phyloP scores from a whole-genome alignment of 345 rosid species.

The Kandelia obovata region DNA sequence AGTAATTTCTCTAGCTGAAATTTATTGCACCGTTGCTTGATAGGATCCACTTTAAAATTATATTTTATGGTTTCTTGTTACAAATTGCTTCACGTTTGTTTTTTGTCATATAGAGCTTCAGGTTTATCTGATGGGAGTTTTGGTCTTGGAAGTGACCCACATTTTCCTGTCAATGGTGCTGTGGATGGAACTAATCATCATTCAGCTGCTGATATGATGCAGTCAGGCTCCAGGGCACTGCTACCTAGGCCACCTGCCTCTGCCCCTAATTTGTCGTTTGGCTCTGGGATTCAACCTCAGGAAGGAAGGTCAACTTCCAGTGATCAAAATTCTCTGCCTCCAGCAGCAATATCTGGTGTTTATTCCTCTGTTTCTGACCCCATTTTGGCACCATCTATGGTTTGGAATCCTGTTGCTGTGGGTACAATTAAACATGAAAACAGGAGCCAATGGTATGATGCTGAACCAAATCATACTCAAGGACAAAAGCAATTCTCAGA shows the following conservation, averaged over 20 bases:
- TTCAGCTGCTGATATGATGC: slow-evolving; percentile 23
- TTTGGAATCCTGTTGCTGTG: slow-evolving; percentile 25
- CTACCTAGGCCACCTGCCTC: slow-evolving; percentile 17
- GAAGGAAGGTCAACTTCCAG: slow-evolving; percentile 29
- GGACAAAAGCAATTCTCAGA: slow-evolving; percentile 20
- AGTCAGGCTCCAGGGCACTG: slow-evolving; percentile 10
- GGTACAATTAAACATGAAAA: slow-evolving; percentile 28
- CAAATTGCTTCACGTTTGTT: neutral
- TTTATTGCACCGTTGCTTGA: slow-evolving; percentile 5
- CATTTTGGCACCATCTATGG: slow-evolving; percentile 33
- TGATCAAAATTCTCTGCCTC: slow-evolving; percentile 15
- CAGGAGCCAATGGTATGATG: slow-evolving; percentile 25
- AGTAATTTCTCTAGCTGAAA: slow-evolving; percentile 37
- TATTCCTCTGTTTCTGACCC: slow-evolving; percentile 40
- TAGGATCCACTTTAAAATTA: neutral
- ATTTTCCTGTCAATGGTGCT: slow-evolving; percentile 17
- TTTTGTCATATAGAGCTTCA: slow-evolving; percentile 33
- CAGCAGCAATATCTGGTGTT: slow-evolving; percentile 33
- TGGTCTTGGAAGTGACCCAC: slow-evolving; percentile 15
- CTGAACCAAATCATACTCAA: slow-evolving; percentile 30
- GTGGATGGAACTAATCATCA: slow-evolving; percentile 21
- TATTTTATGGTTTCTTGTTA: neutral
- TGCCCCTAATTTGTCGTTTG: slow-evolving; percentile 13
- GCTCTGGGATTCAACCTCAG: slow-evolving; percentile 32
- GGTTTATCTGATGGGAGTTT: slow-evolving; percentile 42